Evolutionary conservation across 2,329 filamentous ascomycete species (phyloP).

Genomic region (Monosporascus sp.): DNA sequence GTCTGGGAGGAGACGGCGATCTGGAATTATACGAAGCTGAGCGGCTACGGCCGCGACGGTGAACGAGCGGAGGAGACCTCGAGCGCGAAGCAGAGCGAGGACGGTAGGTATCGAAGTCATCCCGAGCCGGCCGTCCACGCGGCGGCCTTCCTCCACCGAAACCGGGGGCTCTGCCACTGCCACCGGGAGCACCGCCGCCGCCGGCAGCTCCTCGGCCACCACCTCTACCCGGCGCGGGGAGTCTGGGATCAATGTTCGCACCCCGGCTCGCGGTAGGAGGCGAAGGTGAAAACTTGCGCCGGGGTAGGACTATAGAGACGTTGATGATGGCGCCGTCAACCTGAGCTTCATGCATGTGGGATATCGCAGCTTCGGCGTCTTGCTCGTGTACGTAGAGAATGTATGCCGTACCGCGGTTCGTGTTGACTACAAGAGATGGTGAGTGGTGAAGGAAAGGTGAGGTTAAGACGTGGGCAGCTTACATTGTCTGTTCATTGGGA

Average conservation of each 20-base stretch:
- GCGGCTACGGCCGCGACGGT: conserved; percentile 24
- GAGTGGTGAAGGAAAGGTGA: neutral
- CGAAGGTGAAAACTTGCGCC: conserved; percentile 73
- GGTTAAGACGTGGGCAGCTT: conserved; percentile 13
- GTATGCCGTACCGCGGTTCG: conserved; percentile 89
- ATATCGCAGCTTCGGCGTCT: conserved; percentile 82
- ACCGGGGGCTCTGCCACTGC: conserved; percentile 23
- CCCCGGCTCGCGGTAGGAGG: conserved; percentile 66
- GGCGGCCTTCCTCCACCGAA: conserved; percentile 24
- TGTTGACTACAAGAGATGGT: conserved; percentile 56
- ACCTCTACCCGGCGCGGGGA: conserved; percentile 32
- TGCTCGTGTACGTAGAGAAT: conserved; percentile 73
- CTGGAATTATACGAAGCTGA: conserved; percentile 26
- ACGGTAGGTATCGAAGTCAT: conserved; percentile 51
- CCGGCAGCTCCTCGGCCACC: conserved; percentile 29
- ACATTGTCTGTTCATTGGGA: conserved; percentile 87
- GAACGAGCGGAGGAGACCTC: conserved; percentile 26
- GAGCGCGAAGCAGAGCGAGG: conserved; percentile 50
- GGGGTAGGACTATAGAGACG: conserved; percentile 82
- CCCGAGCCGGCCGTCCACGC: conserved; percentile 25
- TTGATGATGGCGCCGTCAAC: conserved; percentile 77
- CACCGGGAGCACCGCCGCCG: conserved; percentile 31
- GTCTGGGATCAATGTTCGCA: conserved; percentile 52
- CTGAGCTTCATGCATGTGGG: conserved; percentile 97
- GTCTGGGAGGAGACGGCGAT: conserved; percentile 28